These are phyloP conservation scores for Pichia rugopelliculosa DNA, from an alignment of 805 yeast genomes.

Conservation along the genomic window DNA sequence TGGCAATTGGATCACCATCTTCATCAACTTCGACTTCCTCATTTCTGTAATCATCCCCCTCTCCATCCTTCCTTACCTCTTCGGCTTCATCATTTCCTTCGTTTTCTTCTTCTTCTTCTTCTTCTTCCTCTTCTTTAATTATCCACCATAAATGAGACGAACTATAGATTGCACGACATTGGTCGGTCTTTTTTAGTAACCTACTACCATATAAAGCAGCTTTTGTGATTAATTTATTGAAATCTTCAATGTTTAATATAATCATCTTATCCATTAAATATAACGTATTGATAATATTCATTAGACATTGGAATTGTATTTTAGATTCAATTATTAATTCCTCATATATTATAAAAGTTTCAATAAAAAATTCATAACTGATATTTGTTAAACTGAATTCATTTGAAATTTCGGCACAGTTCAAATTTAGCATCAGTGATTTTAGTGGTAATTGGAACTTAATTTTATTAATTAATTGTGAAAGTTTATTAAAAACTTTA, in stretches of 20 bases:
- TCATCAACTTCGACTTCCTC: conserved; percentile 38
- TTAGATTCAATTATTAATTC: conserved; percentile 44
- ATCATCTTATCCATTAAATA: conserved; percentile 36
- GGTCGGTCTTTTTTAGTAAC: conserved; percentile 85
- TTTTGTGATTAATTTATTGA: conserved; percentile 75
- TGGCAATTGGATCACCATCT: neutral
- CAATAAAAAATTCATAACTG: conserved; percentile 81
- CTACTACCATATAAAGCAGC: conserved; percentile 84
- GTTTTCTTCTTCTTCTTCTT: neutral
- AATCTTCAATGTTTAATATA: conserved; percentile 45
- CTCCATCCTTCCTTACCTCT: neutral
- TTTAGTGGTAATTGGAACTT: conserved; percentile 29
- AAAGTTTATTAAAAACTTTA: conserved; percentile 60
- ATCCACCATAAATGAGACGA: conserved; percentile 96
- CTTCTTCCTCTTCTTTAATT: conserved; percentile 41
- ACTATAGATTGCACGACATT: conserved; percentile 80
- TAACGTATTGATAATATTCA: conserved; percentile 40
- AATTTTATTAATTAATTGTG: conserved; percentile 63
- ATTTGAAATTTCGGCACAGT: conserved; percentile 73
- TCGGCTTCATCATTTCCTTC: conserved; percentile 22
- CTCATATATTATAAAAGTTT: conserved; percentile 81
- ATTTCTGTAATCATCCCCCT: conserved; percentile 16
- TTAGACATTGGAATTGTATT: conserved; percentile 41
- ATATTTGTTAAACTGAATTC: conserved; percentile 64
- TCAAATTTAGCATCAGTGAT: conserved; percentile 45